phyloP scores from a whole-genome alignment of 2,329 filamentous ascomycete genomes.

The Blumeriella jaapii region DNA sequence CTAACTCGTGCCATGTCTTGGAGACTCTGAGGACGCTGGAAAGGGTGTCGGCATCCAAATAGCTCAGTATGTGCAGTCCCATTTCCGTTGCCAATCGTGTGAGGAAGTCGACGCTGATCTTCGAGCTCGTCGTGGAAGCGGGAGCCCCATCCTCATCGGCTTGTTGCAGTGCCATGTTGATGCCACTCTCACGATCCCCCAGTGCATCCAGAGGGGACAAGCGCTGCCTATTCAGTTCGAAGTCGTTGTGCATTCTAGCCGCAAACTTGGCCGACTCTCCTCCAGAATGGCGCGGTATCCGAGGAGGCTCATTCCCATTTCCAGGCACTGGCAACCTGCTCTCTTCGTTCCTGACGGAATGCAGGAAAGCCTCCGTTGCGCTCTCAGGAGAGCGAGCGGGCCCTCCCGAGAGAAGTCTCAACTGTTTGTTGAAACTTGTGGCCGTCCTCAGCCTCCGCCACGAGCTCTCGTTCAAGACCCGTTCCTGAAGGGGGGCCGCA shows the following conservation, averaged over 20 bases:
- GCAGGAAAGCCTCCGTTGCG: slow-evolving; percentile 10
- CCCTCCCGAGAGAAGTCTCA: slow-evolving; percentile 15
- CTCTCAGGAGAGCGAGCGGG: too few species aligned
- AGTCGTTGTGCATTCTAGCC: slow-evolving; percentile 46
- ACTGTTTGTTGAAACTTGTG: slow-evolving; percentile 25
- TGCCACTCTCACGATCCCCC: slow-evolving; percentile 52
- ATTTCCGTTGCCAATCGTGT: slow-evolving; percentile 44
- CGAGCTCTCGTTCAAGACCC: slow-evolving; percentile 16
- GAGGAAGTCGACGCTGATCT: slow-evolving; percentile 48
- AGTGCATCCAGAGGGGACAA: slow-evolving; percentile 26
- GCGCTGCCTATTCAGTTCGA: slow-evolving; percentile 31
- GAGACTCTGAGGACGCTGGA: slow-evolving; percentile 40
- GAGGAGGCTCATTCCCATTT: slow-evolving; percentile 41
- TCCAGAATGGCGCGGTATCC: slow-evolving; percentile 48
- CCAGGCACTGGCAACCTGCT: slow-evolving; percentile 21
- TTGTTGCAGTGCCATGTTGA: slow-evolving; percentile 42
- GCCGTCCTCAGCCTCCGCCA: slow-evolving; percentile 25
- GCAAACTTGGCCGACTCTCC: slow-evolving; percentile 49
- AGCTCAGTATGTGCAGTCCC: slow-evolving; percentile 44
- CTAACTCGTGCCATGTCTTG: slow-evolving; percentile 36
- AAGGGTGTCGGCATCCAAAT: slow-evolving; percentile 43
- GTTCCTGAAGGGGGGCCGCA: slow-evolving; percentile 13
- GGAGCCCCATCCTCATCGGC: slow-evolving; percentile 6
- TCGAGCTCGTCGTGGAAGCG: slow-evolving; percentile 1
- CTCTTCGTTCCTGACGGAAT: slow-evolving; percentile 13